Percentiles rank a stretch among this genome's conserved stretches.
phyloP scores from a whole-genome alignment of 208 protist genomes.

The Leishmania mexicana region DNA sequence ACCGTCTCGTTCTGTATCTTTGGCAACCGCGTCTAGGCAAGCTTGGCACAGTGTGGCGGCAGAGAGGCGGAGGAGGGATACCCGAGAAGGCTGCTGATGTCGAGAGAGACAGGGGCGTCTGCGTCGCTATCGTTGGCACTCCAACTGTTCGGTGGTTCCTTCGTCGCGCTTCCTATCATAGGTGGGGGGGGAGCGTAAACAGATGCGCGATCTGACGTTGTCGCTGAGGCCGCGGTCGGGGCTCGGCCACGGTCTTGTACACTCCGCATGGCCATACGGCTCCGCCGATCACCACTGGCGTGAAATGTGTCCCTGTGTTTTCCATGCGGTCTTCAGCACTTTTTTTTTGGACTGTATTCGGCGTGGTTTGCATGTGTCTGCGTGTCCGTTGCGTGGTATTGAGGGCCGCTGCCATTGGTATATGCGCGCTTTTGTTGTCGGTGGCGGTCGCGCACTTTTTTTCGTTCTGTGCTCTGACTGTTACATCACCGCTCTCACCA shows the following conservation, averaged over 20 bases:
- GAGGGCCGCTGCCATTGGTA: background rate
- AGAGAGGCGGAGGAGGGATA: background rate
- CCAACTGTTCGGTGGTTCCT: background rate
- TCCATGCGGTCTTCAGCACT: background rate
- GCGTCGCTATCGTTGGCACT: background rate
- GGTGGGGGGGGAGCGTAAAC: background rate
- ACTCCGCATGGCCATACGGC: background rate
- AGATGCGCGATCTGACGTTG: background rate
- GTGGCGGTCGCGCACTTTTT: background rate
- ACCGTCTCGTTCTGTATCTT: conserved; percentile 56
- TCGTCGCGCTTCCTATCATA: background rate
- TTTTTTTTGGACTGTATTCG: background rate
- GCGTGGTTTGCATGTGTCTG: background rate
- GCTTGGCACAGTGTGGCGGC: background rate
- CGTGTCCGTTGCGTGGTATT: background rate
- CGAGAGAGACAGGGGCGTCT: background rate
- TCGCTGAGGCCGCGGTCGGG: background rate
- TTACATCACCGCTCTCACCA: background rate
- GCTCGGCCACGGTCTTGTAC: background rate
- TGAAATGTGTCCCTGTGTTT: too few species aligned
- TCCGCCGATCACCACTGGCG: background rate
- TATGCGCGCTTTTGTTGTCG: background rate
- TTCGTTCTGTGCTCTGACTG: background rate
- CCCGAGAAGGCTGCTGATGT: background rate
- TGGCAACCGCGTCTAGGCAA: conserved; percentile 23